A percentile compares a stretch with the other conserved stretches of the same genome.
phyloP scores from a whole-genome alignment of 2,329 filamentous ascomycete species.

The Diaporthe caulivora region DNA sequence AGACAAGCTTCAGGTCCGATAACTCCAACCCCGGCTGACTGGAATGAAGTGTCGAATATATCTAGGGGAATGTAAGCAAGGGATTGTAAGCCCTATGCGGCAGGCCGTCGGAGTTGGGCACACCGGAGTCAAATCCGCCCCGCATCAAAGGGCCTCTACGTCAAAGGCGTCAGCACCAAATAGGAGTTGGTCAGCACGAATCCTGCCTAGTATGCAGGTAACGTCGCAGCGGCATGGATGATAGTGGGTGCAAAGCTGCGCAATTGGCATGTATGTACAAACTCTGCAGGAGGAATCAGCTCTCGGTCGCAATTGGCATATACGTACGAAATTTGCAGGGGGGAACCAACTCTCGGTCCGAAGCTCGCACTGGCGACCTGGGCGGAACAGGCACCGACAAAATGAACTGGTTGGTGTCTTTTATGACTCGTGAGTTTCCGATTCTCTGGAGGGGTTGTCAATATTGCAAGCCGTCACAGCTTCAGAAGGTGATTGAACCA shows the following conservation, averaged over 20 bases:
- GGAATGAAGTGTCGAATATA: slow-evolving; percentile 14
- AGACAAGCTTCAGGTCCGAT: neutral
- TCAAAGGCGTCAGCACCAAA: neutral
- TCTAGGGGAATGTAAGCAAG: neutral
- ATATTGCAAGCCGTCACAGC: neutral
- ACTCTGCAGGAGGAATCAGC: neutral
- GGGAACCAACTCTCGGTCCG: neutral
- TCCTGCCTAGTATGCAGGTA: neutral
- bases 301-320: neutral
- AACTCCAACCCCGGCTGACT: neutral
- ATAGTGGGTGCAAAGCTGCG: neutral
- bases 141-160: neutral
- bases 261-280: neutral
- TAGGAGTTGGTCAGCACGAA: neutral
- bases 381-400: neutral
- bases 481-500: neutral
- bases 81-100: neutral
- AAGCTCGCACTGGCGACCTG: neutral
- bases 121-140: neutral
- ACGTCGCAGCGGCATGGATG: neutral
- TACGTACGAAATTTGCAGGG: neutral
- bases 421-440: neutral
- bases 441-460: neutral
- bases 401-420: neutral
- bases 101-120: neutral